phyloP scores from a whole-genome alignment of 2,329 filamentous ascomycete species.

The Aaosphaeria arxii region DNA sequence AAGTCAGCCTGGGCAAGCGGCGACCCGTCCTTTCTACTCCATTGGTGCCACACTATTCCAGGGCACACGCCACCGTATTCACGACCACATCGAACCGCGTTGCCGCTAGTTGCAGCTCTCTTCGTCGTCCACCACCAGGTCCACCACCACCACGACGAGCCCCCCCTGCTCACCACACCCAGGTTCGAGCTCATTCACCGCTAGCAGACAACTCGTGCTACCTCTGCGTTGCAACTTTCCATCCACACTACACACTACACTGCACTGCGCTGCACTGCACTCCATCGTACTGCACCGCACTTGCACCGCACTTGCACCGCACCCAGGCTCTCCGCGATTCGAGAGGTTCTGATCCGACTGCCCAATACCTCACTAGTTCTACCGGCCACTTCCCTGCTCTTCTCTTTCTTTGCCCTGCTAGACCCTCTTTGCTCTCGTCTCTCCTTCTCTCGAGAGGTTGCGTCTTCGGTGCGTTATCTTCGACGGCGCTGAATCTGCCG shows the following conservation, averaged over 20 bases:
- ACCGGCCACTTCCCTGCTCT: neutral
- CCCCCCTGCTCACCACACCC: slow-evolving; percentile 12
- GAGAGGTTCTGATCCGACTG: slow-evolving; percentile 8
- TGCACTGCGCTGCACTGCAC: slow-evolving; percentile 7
- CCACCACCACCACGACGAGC: slow-evolving; percentile 6
- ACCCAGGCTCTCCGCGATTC: slow-evolving; percentile 33
- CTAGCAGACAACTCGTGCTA: slow-evolving; percentile 35
- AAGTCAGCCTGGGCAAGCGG: slow-evolving; percentile 24
- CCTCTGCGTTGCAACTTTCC: slow-evolving; percentile 29
- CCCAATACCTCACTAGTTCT: too few species aligned
- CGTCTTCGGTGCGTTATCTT: slow-evolving; percentile 39
- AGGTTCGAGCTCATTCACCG: slow-evolving; percentile 22
- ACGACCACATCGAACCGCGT: slow-evolving; percentile 21
- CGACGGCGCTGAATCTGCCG: slow-evolving; percentile 38
- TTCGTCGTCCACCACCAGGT: slow-evolving; percentile 18
- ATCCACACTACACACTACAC: too few species aligned
- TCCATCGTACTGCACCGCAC: slow-evolving; percentile 21
- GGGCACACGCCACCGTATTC: slow-evolving; percentile 32
- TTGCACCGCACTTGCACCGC: slow-evolving; percentile 2
- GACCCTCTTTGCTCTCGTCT: slow-evolving; percentile 11
- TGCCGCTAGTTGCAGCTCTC: slow-evolving; percentile 31
- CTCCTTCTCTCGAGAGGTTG: slow-evolving; percentile 27
- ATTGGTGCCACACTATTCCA: slow-evolving; percentile 37
- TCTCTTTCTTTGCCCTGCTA: slow-evolving; percentile 5
- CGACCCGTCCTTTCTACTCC: slow-evolving; percentile 19